A percentile compares a stretch with the other conserved stretches of the same genome.
These are phyloP conservation scores for Penicillium coprophilum DNA, from an alignment of 495 filamentous ascomycete species.

Conservation along the genomic window DNA sequence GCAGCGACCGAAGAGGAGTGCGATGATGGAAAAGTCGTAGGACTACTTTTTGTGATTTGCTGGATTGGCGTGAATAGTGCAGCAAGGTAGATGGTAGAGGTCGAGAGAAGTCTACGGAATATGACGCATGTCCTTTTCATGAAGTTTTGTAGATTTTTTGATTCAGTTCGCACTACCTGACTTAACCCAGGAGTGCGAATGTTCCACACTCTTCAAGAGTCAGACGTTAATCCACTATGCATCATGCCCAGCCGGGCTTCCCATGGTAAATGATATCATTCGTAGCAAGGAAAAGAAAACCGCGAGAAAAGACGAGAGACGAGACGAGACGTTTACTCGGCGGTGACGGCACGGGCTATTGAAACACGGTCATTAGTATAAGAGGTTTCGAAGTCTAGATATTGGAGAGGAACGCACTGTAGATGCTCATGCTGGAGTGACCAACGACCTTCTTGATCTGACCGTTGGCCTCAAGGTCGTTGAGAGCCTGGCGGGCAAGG, in stretches of 20 bases:
- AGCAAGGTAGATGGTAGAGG: not conserved
- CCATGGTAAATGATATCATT: conserved; percentile 48
- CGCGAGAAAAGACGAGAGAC: conserved; percentile 41
- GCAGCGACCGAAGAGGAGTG: conserved; percentile 42
- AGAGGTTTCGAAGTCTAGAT: not conserved
- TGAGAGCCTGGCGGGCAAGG: conserved; percentile 83
- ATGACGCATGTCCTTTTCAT: conserved; percentile 8
- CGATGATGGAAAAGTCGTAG: conserved; percentile 20
- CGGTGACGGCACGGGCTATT: conserved; percentile 51
- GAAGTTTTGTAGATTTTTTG: conserved; percentile 39
- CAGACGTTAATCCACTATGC: conserved; percentile 38
- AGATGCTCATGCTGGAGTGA: conserved; percentile 97
- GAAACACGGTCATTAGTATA: conserved; percentile 22
- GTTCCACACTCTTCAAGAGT: conserved; percentile 35
- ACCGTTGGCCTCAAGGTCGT: conserved; percentile 96
- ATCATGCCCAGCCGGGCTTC: conserved; percentile 46
- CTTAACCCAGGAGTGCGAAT: conserved; percentile 31
- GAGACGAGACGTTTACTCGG: conserved; percentile 48
- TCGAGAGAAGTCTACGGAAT: conserved; percentile 8
- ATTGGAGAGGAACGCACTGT: conserved; percentile 60
- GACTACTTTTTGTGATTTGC: conserved; percentile 2
- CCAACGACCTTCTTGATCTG: conserved; percentile 97
- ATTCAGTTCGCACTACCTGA: conserved; percentile 37
- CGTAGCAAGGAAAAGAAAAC: conserved; percentile 43
- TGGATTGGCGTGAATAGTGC: not conserved